Base-by-base conservation (phyloP, 78 protist species). In the Acrasis kona region DNA sequence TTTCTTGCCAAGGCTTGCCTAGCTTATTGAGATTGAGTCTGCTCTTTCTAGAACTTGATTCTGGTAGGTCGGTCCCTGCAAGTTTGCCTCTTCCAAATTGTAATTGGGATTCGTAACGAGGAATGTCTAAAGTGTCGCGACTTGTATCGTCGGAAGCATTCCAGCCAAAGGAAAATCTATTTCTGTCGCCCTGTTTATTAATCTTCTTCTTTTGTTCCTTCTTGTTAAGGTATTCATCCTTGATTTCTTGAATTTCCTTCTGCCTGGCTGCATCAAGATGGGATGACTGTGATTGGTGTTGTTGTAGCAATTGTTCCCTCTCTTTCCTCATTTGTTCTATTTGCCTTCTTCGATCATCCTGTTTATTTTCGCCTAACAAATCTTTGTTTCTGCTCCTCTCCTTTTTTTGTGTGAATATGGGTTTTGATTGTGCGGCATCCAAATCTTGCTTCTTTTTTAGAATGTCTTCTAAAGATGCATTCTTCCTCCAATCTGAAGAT, bases 1-100 rank as follows among this genome's bases (percentile, higher is more conserved):
- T 96, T 65, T 91, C 92, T 19, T 77, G 30, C 98, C 99, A 96
- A 27, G 41, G 78, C 30, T 40, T 74, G 35, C 30, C 72, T 28
- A 39, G 41, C 5, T 28, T 9, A 5, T 61, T 41, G 76, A 74
- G 19, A 19, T 50, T 19, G 19, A 50, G 19, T 50, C 61, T 50
- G 19, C 34, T n/a, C 61, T 50, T 50, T 50, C 61, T 50, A n/a
- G 61, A 50, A 50, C 61, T n/a, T 50, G 19, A 50, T 50, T 50
- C 61, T 50, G 19, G 19, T 50, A n/a, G 34, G 19, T 50, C 61
- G 34, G 19, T 50, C 19, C 61, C 61, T 50, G 61, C 61, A n/a
- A 19, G 19, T 50, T 50, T 50, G 19, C 61, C 61, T 50, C 61
- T 50, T 50, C 61, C 61, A 50, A 50, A 50, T 50, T n/a, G 19